phyloP scores from a whole-genome alignment of 345 rosid genomes.

The Euphorbia peplus region DNA sequence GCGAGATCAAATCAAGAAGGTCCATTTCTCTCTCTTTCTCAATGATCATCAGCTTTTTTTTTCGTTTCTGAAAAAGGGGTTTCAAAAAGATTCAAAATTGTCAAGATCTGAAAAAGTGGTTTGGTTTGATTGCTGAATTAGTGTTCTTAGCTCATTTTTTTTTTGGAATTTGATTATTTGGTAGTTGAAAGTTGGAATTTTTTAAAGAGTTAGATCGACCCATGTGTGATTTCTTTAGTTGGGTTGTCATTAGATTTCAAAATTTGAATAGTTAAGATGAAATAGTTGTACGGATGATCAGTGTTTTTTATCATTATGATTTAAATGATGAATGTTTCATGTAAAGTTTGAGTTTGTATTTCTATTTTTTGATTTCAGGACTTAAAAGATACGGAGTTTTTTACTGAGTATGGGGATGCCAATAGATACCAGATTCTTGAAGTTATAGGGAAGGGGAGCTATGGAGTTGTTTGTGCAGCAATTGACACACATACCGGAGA shows the following conservation, averaged over 20 bases:
- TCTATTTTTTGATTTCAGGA: constrained; percentile 31
- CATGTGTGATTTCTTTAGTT: neutral
- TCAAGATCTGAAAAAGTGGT: constrained; percentile 3
- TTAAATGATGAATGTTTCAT: neutral
- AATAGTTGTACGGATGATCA: too few relatives aligned
- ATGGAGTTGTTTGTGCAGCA: constrained; percentile 98
- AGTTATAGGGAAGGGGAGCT: constrained; percentile 96
- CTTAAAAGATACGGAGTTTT: constrained; percentile 73
- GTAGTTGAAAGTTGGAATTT: neutral
- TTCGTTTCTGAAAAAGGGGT: neutral
- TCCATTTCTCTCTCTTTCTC: constrained; percentile 12
- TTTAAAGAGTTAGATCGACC: neutral
- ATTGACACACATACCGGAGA: constrained; percentile 92
- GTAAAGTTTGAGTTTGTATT: neutral
- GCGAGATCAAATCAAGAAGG: constrained; percentile 41
- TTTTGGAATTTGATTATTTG: neutral
- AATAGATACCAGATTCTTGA: constrained; percentile 81
- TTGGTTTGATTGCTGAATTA: neutral
- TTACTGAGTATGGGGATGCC: constrained; percentile 97
- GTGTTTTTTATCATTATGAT: neutral
- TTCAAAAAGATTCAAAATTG: neutral
- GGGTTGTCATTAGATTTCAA: neutral
- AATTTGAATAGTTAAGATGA: neutral
- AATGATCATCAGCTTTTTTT: neutral
- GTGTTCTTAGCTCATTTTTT: constrained; percentile 1